phyloP scores from a whole-genome alignment of 768 basidiomycete genomes.

The Mycena albidolilacea region DNA sequence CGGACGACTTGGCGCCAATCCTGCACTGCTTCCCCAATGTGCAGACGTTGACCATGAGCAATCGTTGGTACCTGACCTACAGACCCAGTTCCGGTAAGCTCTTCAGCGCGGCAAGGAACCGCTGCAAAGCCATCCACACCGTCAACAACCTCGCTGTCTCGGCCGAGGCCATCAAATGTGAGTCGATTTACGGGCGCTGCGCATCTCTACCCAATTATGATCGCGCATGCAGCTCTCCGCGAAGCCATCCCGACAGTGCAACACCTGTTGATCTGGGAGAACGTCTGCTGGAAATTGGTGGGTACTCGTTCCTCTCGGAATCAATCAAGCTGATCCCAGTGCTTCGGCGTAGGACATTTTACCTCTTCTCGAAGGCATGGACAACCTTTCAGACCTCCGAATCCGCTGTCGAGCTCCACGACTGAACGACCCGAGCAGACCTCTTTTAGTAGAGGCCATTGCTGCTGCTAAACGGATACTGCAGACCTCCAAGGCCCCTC shows the following conservation, averaged over 20 bases:
- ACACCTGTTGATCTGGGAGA: too few relatives aligned
- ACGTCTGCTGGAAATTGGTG: too few relatives aligned
- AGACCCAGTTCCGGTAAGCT: not conserved
- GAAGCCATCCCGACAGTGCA: too few relatives aligned
- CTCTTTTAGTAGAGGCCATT: not conserved
- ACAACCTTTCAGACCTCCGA: conserved; percentile 3
- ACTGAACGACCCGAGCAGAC: too few relatives aligned
- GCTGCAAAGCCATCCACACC: conserved; percentile 1
- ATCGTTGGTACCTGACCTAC: too few relatives aligned
- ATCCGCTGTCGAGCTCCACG: not conserved
- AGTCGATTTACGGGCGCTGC: not conserved
- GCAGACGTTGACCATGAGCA: not conserved
- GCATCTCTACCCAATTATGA: too few relatives aligned
- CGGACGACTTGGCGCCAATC: not conserved
- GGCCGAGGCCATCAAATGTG: not conserved
- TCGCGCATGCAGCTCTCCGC: too few relatives aligned
- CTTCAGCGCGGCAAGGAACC: not conserved
- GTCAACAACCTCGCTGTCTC: not conserved
- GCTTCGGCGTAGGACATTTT: not conserved
- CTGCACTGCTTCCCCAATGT: conserved; percentile 23
- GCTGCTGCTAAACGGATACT: not conserved
- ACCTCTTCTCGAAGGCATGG: conserved; percentile 17
- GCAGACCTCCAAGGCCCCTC: conserved; percentile 3
- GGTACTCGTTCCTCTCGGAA: not conserved
- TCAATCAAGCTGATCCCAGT: not conserved